phyloP scores from a whole-genome alignment of 2,329 filamentous ascomycete species.

The Xylaria sp. region DNA sequence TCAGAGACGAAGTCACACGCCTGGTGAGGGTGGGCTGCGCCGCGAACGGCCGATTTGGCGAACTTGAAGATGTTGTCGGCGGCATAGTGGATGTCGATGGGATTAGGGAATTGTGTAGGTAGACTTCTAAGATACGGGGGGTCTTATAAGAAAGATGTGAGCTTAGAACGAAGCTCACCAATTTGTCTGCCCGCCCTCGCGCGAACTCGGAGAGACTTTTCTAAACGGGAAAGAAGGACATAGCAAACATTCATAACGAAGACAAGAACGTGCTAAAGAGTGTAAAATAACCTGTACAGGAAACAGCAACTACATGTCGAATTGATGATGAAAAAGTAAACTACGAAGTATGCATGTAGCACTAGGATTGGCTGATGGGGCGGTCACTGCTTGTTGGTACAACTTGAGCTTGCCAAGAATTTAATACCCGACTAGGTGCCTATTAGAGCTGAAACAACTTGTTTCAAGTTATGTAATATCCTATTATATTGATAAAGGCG shows the following conservation, averaged over 20 bases:
- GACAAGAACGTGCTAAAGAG: background rate
- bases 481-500: too few species aligned
- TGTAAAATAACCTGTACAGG: background rate
- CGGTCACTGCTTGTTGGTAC: background rate
- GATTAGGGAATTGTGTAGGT: constrained; percentile 12
- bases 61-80: constrained; percentile 23
- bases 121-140: constrained; percentile 9
- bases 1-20: constrained; percentile 77
- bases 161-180: constrained; percentile 35
- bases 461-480: too few species aligned
- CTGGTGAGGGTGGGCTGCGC: constrained; percentile 71
- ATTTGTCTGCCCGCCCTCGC: background rate
- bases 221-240: constrained; percentile 30
- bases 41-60: constrained; percentile 39
- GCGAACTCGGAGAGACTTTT: background rate
- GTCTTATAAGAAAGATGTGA: constrained; percentile 3
- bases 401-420: constrained; percentile 2
- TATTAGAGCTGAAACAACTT: too few species aligned
- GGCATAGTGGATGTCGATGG: constrained; percentile 35
- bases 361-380: constrained; percentile 14
- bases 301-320: constrained; percentile 19
- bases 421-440: too few species aligned
- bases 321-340: background rate
- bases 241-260: constrained; percentile 23
- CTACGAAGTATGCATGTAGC: background rate